Evolutionary conservation across 2,329 filamentous ascomycete species (phyloP).

Genomic region (Fusarium nelsonii): DNA sequence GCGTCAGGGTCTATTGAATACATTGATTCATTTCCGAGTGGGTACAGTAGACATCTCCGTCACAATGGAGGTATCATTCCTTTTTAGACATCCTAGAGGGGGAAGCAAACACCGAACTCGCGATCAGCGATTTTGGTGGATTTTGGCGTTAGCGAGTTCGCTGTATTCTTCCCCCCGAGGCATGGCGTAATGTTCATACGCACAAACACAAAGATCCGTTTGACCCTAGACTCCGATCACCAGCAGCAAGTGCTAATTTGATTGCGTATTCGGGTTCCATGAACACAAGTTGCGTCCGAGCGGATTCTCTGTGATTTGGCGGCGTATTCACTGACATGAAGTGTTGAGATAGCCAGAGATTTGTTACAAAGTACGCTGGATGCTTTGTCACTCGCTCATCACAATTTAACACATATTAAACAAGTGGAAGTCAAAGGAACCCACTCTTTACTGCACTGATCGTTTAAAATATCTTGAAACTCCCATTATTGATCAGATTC

Average conservation of each 20-base stretch:
- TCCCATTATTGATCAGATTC: background rate
- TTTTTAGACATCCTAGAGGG: no score
- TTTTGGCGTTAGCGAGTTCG: no score
- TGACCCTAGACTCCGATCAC: background rate
- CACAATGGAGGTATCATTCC: no score
- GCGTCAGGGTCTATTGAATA: background rate
- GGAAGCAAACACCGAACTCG: no score
- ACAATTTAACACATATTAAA: no score
- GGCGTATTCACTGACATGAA: background rate
- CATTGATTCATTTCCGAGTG: background rate
- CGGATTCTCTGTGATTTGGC: background rate
- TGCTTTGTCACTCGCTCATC: no score
- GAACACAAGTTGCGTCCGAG: no score
- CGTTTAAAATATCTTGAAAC: background rate
- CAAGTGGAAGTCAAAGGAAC: background rate
- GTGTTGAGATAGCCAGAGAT: background rate
- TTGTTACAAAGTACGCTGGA: background rate
- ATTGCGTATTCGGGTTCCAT: background rate
- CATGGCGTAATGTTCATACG: background rate
- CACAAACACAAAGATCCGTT: background rate
- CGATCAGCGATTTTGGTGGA: no score
- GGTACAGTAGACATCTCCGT: background rate
- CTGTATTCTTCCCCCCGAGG: no score
- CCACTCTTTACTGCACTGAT: background rate
- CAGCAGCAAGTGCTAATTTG: background rate